phyloP scores from a whole-genome alignment of 225 moss, liverwort and hornwort genomes.

The Sphagnum tenellum region DNA sequence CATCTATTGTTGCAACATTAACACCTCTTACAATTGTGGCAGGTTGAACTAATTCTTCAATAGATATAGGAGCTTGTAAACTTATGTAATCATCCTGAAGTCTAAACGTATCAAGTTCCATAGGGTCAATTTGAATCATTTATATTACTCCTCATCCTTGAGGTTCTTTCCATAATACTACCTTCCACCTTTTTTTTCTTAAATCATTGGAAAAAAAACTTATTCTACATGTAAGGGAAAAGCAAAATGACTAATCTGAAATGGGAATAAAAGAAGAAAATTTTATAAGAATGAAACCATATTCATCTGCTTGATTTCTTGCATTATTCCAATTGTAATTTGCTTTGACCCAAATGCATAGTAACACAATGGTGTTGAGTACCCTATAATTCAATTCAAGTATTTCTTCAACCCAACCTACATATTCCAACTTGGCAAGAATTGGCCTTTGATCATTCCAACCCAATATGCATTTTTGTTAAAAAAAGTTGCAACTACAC shows the following conservation, averaged over 20 bases:
- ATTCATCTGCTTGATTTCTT: not conserved
- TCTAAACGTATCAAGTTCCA: too few species aligned
- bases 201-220: not conserved
- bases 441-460: not conserved
- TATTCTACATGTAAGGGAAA: not conserved
- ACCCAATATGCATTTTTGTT: not conserved
- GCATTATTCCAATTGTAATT: not conserved
- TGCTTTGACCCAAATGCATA: too few species aligned
- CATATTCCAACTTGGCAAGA: not conserved
- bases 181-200: not conserved
- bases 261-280: not conserved
- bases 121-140: too few species aligned
- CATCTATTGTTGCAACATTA: too few species aligned
- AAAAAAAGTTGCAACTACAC: not conserved
- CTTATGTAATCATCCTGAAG: too few species aligned
- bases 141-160: too few species aligned
- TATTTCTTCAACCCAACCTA: not conserved
- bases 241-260: not conserved
- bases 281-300: not conserved
- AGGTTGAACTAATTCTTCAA: too few species aligned
- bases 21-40: too few species aligned
- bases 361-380: too few species aligned
- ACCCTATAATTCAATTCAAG: too few species aligned
- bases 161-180: not conserved
- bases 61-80: too few species aligned